A percentile compares a stretch with the other conserved stretches of the same genome.
Evolutionary conservation across 805 yeast genomes (phyloP).

Genomic region (Ogataea kodamae): DNA sequence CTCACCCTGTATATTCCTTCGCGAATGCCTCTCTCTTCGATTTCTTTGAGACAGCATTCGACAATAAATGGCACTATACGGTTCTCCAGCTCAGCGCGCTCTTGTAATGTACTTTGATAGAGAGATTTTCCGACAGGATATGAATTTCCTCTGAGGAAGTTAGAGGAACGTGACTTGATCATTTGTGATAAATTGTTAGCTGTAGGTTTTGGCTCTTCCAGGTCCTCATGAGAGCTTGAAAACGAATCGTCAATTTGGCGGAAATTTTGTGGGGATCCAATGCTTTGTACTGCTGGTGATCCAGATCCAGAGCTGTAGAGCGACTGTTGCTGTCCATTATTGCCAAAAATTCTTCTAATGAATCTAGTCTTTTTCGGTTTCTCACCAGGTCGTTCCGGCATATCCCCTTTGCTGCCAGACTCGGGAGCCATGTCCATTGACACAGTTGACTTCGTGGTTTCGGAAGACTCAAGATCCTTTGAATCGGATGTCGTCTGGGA

Average conservation of each 20-base stretch:
- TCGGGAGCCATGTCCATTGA: conserved; percentile 9
- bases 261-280: conserved; percentile 33
- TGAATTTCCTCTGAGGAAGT: conserved; percentile 34
- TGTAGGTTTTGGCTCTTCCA: conserved; percentile 12
- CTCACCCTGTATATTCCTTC: conserved; percentile 93
- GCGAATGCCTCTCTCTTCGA: conserved; percentile 70
- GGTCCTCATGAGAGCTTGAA: conserved; percentile 6
- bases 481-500: conserved; percentile 10
- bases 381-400: conserved; percentile 16
- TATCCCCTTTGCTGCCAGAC: background rate
- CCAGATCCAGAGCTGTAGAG: conserved; percentile 5
- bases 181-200: conserved; percentile 22
- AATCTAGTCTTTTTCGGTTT: conserved; percentile 25
- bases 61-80: conserved; percentile 67
- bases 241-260: conserved; percentile 28
- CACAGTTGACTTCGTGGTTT: conserved; percentile 11
- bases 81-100: conserved; percentile 60
- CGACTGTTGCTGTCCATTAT: conserved; percentile 5
- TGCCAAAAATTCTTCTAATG: conserved; percentile 32
- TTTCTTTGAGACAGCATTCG: conserved; percentile 66
- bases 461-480: conserved; percentile 11
- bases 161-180: conserved; percentile 46
- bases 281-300: conserved; percentile 23
- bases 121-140: conserved; percentile 21
- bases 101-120: conserved; percentile 55